A percentile compares a stretch with the other conserved stretches of the same genome.
Evolutionary conservation across 2,329 filamentous ascomycete genomes (phyloP).

Genomic region (Acrocalymma vagum): DNA sequence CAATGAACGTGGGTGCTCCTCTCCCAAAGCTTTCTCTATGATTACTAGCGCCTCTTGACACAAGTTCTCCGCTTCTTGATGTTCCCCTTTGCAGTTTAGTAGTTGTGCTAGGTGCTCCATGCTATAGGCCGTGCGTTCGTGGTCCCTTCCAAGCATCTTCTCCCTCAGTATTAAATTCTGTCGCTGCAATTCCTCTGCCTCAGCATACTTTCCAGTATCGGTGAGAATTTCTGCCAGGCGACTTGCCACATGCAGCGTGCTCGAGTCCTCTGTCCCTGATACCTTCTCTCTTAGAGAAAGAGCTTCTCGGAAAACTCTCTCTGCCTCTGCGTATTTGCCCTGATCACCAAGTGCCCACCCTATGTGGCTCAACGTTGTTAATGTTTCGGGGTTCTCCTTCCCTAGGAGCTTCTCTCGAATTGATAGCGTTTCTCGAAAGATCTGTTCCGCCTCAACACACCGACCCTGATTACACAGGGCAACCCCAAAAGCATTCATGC

Average conservation of each 20-base stretch:
- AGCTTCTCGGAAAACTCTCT: not conserved
- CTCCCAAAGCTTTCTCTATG: no score
- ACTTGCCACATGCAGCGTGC: not conserved
- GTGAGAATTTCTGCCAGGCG: not conserved
- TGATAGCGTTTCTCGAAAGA: not conserved
- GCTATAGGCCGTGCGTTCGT: no score
- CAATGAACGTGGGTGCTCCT: no score
- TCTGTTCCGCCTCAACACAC: no score
- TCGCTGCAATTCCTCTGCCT: slow-evolving; percentile 1
- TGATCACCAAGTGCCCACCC: not conserved
- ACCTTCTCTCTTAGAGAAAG: not conserved
- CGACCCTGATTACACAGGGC: no score
- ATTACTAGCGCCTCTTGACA: no score
- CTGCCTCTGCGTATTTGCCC: slow-evolving; percentile 1
- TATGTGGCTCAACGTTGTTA: not conserved
- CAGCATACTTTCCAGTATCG: not conserved
- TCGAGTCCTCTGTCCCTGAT: not conserved
- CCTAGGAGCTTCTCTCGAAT: slow-evolving; percentile 2
- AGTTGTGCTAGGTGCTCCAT: no score
- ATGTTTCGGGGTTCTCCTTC: slow-evolving; percentile 12
- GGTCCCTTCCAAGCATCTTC: no score
- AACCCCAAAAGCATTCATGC: no score
- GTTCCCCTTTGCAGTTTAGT: no score
- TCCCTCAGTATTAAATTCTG: not conserved
- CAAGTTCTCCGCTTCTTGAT: no score